Evolutionary conservation across 2,329 filamentous ascomycete genomes (phyloP).

Genomic region (Fusarium oligoseptatum): DNA sequence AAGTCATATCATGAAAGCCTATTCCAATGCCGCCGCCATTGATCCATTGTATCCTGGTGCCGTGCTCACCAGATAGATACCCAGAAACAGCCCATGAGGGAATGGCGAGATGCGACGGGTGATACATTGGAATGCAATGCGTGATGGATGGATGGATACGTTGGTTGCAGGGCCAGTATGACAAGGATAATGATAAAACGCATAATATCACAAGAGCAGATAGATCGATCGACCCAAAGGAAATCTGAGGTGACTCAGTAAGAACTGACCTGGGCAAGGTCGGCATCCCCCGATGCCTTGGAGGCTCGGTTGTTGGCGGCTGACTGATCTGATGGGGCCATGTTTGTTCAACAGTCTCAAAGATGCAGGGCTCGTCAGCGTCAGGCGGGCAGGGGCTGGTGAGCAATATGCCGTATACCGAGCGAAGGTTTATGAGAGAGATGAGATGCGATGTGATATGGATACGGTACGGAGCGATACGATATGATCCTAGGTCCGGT

Average conservation of each 20-base stretch:
- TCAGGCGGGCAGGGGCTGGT: not conserved
- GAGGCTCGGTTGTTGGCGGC: conserved; percentile 27
- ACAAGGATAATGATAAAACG: not conserved
- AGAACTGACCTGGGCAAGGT: conserved; percentile 44
- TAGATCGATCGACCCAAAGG: not conserved
- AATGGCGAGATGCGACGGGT: conserved; percentile 2
- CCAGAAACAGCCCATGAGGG: not conserved
- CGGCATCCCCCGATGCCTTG: conserved; percentile 39
- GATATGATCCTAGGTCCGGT: not conserved
- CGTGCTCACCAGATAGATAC: not conserved
- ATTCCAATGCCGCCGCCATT: not conserved
- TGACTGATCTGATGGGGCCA: conserved; percentile 31
- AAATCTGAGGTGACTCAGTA: conserved; percentile 1
- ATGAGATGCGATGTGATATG: not conserved
- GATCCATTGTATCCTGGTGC: not conserved
- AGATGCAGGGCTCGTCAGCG: not conserved
- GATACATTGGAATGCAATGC: not conserved
- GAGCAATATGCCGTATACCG: not conserved
- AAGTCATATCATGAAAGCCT: not conserved
- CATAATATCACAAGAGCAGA: not conserved
- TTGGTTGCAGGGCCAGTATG: conserved; percentile 5
- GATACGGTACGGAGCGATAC: not conserved
- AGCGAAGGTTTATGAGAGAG: not conserved
- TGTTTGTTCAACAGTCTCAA: conserved; percentile 7
- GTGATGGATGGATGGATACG: not conserved